Conservation (phyloP, 2,329 filamentous ascomycete species). For the Curvularia sp. region DNA sequence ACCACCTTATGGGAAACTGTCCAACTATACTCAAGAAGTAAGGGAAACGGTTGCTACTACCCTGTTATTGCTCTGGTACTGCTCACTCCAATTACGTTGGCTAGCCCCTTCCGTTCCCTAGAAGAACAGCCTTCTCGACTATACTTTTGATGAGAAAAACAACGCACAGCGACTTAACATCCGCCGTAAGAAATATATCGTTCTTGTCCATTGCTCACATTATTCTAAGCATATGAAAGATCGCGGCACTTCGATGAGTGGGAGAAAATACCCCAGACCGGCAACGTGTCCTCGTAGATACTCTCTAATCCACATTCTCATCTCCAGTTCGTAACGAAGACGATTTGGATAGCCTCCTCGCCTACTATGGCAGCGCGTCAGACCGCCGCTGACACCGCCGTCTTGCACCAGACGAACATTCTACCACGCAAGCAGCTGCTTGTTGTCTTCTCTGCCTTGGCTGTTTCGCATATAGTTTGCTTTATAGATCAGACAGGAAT, state of each 20-base stretch:
- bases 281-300: neutral
- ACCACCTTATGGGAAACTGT: neutral
- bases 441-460: constrained; percentile 61
- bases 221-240: neutral
- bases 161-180: neutral
- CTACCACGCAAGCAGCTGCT: constrained; percentile 60
- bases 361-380: constrained; percentile 7
- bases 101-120: neutral
- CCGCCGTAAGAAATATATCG: neutral
- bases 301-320: neutral
- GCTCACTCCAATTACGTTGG: neutral
- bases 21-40: neutral
- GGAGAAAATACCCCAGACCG: neutral
- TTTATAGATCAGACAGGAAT: constrained; percentile 67
- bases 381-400: constrained; percentile 23
- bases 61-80: neutral
- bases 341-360: neutral
- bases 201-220: too few species aligned
- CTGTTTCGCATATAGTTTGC: constrained; percentile 62
- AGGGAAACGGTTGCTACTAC: neutral
- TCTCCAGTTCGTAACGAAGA: too few species aligned
- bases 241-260: neutral
- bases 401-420: constrained; percentile 61
- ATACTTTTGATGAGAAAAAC: neutral
- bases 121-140: neutral